These are phyloP conservation scores for Fraxinus velutina DNA, from an alignment of 305 asterid species.

Conservation along the genomic window DNA sequence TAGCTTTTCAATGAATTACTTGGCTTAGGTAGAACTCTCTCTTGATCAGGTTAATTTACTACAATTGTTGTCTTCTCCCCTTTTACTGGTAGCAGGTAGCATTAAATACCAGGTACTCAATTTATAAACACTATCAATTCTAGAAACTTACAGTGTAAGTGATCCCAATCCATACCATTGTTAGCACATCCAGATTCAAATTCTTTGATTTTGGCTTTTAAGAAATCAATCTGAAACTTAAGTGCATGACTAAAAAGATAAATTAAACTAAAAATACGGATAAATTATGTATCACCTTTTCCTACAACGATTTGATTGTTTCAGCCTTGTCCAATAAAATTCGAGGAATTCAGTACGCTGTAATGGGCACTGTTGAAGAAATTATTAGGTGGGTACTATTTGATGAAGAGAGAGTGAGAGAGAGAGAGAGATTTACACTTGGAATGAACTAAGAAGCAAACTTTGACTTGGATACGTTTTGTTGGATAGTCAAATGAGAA, in stretches of 20 bases:
- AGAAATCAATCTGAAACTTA: conserved; percentile 56
- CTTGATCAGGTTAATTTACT: conserved; percentile 33
- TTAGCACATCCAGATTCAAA: conserved; percentile 41
- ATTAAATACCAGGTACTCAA: conserved; percentile 19
- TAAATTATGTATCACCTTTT: conserved; percentile 53
- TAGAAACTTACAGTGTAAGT: background rate
- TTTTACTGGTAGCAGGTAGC: conserved; percentile 37
- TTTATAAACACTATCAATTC: background rate
- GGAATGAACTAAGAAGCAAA: background rate
- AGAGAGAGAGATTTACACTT: background rate
- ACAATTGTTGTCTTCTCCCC: conserved; percentile 27
- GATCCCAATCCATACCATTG: conserved; percentile 42
- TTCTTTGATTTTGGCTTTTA: conserved; percentile 55
- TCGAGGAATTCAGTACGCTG: conserved; percentile 8
- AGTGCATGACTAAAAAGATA: conserved; percentile 25
- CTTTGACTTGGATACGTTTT: background rate
- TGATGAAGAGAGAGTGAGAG: background rate
- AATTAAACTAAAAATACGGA: conserved; percentile 17
- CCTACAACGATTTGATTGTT: conserved; percentile 44
- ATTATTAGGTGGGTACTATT: conserved; percentile 8
- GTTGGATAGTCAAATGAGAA: background rate
- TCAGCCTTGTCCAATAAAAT: conserved; percentile 33
- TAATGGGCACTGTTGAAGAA: background rate
- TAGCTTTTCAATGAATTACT: conserved; percentile 50
- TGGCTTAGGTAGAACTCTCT: conserved; percentile 32